Evolutionary conservation across 441 rosid genomes (phyloP).

Genomic region (Populus tomentosa): DNA sequence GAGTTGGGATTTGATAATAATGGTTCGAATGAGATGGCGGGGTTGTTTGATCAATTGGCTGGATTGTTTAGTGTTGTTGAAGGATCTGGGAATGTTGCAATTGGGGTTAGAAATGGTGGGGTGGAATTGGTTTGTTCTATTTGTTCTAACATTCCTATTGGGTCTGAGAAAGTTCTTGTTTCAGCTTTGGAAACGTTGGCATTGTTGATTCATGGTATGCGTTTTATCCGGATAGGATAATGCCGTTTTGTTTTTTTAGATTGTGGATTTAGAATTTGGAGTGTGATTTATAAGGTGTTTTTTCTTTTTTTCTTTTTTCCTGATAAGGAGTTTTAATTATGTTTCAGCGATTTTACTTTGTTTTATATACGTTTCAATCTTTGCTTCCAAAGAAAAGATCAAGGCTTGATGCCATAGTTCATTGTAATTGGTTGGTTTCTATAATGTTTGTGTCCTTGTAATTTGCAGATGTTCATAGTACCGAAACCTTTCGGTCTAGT

Average conservation of each 20-base stretch:
- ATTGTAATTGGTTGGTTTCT: constrained; percentile 1
- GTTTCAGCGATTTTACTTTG: neutral
- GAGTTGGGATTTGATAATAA: constrained; percentile 26
- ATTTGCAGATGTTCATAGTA: constrained; percentile 61
- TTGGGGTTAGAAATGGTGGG: constrained; percentile 66
- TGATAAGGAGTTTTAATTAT: neutral
- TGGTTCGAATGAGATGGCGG: constrained; percentile 42
- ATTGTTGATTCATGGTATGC: constrained; percentile 56
- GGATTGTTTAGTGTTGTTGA: constrained; percentile 34
- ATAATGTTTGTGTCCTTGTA: constrained; percentile 3
- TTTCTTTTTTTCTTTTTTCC: neutral
- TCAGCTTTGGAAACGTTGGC: constrained; percentile 56
- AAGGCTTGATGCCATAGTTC: no score
- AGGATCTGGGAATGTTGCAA: constrained; percentile 56
- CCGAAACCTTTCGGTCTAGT: constrained; percentile 52
- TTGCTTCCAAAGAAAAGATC: neutral
- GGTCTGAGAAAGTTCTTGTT: constrained; percentile 29
- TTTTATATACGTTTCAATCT: neutral
- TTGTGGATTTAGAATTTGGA: neutral
- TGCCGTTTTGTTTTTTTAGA: neutral
- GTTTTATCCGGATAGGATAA: neutral
- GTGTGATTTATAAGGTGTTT: neutral
- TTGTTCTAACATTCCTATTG: constrained; percentile 45
- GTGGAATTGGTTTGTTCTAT: constrained; percentile 58
- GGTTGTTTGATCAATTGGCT: constrained; percentile 39